Base-by-base conservation (phyloP, 2,329 filamentous ascomycete species). In the Akanthomyces lecanii region DNA sequence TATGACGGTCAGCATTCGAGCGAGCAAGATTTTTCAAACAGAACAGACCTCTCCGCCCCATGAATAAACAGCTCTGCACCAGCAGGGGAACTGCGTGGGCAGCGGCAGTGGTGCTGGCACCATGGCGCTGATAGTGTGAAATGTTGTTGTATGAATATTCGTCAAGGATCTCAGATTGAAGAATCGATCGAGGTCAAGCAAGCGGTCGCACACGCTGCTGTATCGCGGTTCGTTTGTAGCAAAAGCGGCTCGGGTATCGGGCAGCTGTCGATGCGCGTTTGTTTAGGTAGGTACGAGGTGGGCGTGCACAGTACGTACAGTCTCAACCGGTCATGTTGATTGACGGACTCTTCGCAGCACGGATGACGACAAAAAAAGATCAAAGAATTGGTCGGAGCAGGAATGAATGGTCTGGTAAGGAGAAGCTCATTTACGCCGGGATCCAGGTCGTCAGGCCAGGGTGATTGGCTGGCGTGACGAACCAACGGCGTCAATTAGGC, bases 11-110 rank as follows among this genome's bases (percentile, higher is more conserved):
- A 65, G 65, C 54, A 52, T 47, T 36, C 7, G 18, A 21, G 16
- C 25, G 1, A 10, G 6, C n/a, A 23, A 18, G 5, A 14, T 21
- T 28, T 12, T 36, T 28, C 21, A 23, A 40, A 30, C 4, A 30
- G 45, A 60, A 64, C 74, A 65, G 71, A 86, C 86, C 82, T 97
- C 92, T 80, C 92, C 92, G 76, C 92, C 91, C 90, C 91, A 97
- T 21, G 92, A 96, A 76, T 96, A 97, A 50, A 96, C 85, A 45
- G 92, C 92, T 76, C 91, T 86, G 74, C 90, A 93, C 91, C 92
- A 96, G 77, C 92, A 96, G 63, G 92, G 92, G 74, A 96, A 96
- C 71, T 86, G 87, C 71, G 83, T 86, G 14, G 92, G 92, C 67
- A 95, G 78, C 71, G 82, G 78, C 67, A 80, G 82, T 65, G 85